Percentiles rank a stretch among this genome's conserved stretches.
These are phyloP conservation scores for Rickenella mellea DNA, from an alignment of 768 basidiomycete species.

Conservation along the genomic window DNA sequence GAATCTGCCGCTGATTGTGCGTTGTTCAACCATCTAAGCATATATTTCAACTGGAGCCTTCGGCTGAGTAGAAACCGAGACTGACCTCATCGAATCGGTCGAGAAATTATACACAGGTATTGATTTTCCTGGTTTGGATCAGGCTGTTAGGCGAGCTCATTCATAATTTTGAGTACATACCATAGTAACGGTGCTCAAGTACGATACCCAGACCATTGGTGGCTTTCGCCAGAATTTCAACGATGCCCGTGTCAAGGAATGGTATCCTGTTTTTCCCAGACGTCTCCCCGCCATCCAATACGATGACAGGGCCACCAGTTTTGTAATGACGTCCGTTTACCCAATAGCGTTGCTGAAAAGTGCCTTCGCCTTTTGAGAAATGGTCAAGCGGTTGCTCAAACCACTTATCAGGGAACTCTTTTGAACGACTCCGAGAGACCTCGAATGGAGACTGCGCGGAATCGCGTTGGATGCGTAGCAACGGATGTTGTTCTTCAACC, in stretches of 20 bases:
- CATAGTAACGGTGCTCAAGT: constrained; percentile 91
- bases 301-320: constrained; percentile 72
- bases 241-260: constrained; percentile 54
- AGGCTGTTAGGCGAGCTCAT: not conserved
- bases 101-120: constrained; percentile 69
- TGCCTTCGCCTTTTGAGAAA: constrained; percentile 43
- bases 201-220: constrained; percentile 86
- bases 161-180: constrained; percentile 22
- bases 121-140: constrained; percentile 44
- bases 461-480: no score
- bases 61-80: not conserved
- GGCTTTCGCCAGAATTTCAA: constrained; percentile 74
- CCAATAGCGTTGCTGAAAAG: constrained; percentile 90
- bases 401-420: constrained; percentile 49
- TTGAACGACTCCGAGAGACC: no score
- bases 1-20: constrained; percentile 86
- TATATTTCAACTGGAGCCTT: constrained; percentile 3
- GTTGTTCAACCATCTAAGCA: constrained; percentile 77
- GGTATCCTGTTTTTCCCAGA: constrained; percentile 57
- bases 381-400: constrained; percentile 87
- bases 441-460: no score
- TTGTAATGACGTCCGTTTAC: constrained; percentile 75
- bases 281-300: constrained; percentile 92
- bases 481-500: no score
- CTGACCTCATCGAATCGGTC: constrained; percentile 71